These are phyloP conservation scores for Chalara sp. DNA, from an alignment of 2,329 filamentous ascomycete genomes.

Conservation along the genomic window DNA sequence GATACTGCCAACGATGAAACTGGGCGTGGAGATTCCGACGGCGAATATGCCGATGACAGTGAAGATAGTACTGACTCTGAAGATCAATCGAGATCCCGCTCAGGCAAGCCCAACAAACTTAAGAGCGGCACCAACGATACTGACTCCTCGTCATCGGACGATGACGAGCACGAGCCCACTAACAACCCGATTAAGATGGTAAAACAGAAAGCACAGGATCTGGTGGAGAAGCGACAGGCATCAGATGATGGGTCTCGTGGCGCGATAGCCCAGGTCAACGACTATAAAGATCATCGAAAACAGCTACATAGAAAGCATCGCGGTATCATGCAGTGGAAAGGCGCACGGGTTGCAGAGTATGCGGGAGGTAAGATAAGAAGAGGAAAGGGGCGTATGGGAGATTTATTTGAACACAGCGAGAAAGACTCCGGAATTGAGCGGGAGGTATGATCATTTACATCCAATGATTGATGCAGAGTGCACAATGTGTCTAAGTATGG, in stretches of 20 bases:
- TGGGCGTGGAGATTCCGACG: constrained; percentile 15
- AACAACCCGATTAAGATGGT: constrained; percentile 13
- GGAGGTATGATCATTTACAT: constrained; percentile 46
- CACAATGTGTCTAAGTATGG: no score
- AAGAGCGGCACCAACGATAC: constrained; percentile 14
- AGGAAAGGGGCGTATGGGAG: constrained; percentile 36
- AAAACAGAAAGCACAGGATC: constrained; percentile 15
- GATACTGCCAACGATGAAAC: constrained; percentile 53
- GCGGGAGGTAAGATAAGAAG: constrained; percentile 52
- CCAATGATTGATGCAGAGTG: no score
- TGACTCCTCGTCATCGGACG: constrained; percentile 6
- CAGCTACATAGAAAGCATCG: constrained; percentile 58
- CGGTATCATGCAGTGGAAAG: constrained; percentile 66
- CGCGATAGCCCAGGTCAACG: constrained; percentile 43
- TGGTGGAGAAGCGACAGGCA: constrained; percentile 32
- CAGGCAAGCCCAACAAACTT: constrained; percentile 10
- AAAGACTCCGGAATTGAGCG: constrained; percentile 58
- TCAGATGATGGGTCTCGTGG: constrained; percentile 38
- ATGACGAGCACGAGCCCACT: neutral
- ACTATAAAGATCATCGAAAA: constrained; percentile 53
- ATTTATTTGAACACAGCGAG: constrained; percentile 50
- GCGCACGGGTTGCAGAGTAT: constrained; percentile 46
- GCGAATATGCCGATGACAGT: neutral
- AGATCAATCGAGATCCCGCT: neutral
- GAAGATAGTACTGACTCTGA: constrained; percentile 1